Conservation (phyloP, 2,329 filamentous ascomycete genomes). For the Botrytis sinoallii region DNA sequence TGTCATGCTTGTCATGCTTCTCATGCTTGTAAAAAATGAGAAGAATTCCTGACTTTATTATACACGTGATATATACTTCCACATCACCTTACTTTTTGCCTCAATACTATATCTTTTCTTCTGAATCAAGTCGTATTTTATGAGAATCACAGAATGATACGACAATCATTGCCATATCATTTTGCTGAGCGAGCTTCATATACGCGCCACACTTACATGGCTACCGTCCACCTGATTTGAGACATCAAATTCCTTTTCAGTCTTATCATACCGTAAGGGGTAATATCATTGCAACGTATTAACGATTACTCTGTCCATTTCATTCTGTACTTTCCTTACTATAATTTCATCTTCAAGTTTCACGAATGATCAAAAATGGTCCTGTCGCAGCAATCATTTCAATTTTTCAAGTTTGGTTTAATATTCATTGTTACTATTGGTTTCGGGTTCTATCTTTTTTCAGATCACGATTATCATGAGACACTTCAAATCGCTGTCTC, state of each 20-base stretch:
- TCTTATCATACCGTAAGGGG: not conserved
- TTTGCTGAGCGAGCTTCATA: not conserved
- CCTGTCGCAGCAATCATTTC: not conserved
- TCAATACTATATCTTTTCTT: not conserved
- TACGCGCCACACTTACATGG: slow-evolving; percentile 3
- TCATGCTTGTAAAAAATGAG: not conserved
- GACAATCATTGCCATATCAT: not conserved
- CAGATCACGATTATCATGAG: slow-evolving; percentile 16
- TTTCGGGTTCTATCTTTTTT: slow-evolving; percentile 8
- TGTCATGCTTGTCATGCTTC: not conserved
- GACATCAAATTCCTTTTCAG: not conserved
- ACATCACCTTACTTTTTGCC: not conserved
- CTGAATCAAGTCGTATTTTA: not conserved
- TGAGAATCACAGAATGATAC: not conserved
- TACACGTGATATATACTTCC: not conserved
- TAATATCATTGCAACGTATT: not conserved
- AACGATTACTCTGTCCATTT: not conserved
- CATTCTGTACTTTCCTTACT: not conserved
- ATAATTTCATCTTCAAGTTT: not conserved
- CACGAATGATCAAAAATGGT: slow-evolving; percentile 1
- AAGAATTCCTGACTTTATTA: not conserved
- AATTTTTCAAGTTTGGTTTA: slow-evolving; percentile 21
- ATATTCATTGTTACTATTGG: not conserved
- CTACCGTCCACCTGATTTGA: not conserved
- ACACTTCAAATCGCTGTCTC: slow-evolving; percentile 2